These are phyloP conservation scores for Plasmodium vivax DNA, from an alignment of 169 alveolate genomes.

Conservation along the genomic window DNA sequence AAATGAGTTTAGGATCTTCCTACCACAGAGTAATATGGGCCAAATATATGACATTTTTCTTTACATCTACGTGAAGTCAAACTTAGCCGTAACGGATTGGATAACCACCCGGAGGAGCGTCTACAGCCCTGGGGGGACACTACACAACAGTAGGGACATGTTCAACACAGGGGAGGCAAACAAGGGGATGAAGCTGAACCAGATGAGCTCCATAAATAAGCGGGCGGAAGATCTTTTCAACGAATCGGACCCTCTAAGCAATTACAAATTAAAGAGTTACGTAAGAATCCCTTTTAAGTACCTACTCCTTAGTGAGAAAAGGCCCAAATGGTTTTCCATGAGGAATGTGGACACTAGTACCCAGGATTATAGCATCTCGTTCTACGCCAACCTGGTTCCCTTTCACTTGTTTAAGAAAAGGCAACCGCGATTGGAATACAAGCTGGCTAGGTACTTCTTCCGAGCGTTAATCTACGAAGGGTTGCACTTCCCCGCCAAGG, in stretches of 20 bases:
- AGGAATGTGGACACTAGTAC: constrained; percentile 73
- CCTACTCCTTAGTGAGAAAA: constrained; percentile 78
- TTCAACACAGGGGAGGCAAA: constrained; percentile 15
- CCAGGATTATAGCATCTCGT: constrained; percentile 76
- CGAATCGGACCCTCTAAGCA: constrained; percentile 19
- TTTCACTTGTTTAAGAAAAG: constrained; percentile 77
- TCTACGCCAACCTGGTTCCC: constrained; percentile 76
- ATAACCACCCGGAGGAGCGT: constrained; percentile 12
- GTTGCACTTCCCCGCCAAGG: constrained; percentile 88
- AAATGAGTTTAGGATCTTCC: constrained; percentile 80
- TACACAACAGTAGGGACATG: background rate
- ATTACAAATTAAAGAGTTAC: constrained; percentile 57
- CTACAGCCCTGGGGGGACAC: background rate
- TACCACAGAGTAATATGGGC: constrained; percentile 80
- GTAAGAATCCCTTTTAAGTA: constrained; percentile 81
- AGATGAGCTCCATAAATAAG: constrained; percentile 51
- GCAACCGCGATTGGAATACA: constrained; percentile 87
- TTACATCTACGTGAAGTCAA: constrained; percentile 76
- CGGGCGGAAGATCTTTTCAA: constrained; percentile 12
- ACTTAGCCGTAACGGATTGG: constrained; percentile 78
- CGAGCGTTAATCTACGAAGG: constrained; percentile 91
- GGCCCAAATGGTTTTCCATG: constrained; percentile 90
- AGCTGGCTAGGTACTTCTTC: constrained; percentile 81
- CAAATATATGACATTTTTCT: constrained; percentile 81
- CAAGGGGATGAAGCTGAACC: background rate